A percentile compares a stretch with the other conserved stretches of the same genome.
Evolutionary conservation across 768 basidiomycete species (phyloP).

Genomic region (Tulasnella sp.): DNA sequence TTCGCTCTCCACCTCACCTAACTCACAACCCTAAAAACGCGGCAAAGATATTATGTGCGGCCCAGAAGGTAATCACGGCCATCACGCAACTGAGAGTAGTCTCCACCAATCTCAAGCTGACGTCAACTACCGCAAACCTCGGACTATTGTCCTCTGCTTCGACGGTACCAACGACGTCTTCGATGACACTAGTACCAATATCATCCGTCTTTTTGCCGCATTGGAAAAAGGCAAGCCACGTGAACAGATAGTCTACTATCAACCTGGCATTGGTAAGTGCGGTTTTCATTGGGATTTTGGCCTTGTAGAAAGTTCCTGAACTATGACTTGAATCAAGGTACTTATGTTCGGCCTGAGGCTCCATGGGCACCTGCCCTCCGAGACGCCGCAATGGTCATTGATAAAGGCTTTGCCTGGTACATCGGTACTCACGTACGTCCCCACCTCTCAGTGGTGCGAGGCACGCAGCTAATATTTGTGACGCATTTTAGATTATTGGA

Average conservation of each 20-base stretch:
- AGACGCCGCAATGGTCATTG: slow-evolving; percentile 41
- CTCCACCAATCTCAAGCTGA: neutral
- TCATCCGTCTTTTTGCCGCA: slow-evolving; percentile 60
- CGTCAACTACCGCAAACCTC: neutral
- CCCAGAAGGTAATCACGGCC: neutral
- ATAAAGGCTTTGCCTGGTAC: slow-evolving; percentile 21
- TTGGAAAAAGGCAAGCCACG: slow-evolving; percentile 40
- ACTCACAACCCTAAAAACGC: neutral
- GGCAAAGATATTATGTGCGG: neutral
- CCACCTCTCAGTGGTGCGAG: neutral
- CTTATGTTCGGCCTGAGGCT: slow-evolving; percentile 34
- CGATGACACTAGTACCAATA: slow-evolving; percentile 43
- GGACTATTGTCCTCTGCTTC: slow-evolving; percentile 53
- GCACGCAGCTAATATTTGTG: neutral
- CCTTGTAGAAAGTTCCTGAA: neutral
- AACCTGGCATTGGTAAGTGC: slow-evolving; percentile 22
- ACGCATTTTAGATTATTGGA: slow-evolving; percentile 28
- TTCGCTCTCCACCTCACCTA: neutral
- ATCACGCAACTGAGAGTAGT: neutral
- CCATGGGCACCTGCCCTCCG: slow-evolving; percentile 52
- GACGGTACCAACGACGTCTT: slow-evolving; percentile 47
- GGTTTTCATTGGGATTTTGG: neutral
- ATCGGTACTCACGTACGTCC: slow-evolving; percentile 32
- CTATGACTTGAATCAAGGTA: slow-evolving; percentile 26
- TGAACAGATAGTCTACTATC: slow-evolving; percentile 8